Conservation (phyloP, 2,329 filamentous ascomycete species). For the Amauroascus niger region DNA sequence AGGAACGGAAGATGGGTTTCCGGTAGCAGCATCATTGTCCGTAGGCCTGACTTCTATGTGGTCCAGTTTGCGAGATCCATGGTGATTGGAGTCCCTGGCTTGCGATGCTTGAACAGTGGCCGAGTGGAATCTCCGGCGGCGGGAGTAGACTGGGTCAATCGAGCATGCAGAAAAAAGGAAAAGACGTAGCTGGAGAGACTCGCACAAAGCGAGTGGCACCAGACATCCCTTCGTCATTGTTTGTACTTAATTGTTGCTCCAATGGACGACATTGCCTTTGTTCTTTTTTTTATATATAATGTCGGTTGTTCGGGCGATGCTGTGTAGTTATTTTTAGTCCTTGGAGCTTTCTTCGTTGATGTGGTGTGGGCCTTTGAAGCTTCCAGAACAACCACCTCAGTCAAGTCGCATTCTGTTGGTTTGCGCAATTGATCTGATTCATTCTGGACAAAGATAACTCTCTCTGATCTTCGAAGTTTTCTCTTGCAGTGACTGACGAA, state of each 20-base stretch:
- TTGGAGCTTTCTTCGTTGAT: too few species aligned
- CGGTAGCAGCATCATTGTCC: neutral
- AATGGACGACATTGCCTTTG: neutral
- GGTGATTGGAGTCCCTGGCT: neutral
- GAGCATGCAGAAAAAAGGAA: neutral
- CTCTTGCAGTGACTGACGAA: neutral
- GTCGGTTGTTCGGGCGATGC: too few species aligned
- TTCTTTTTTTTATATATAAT: too few species aligned
- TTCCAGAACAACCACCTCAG: too few species aligned
- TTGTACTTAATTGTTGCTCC: neutral
- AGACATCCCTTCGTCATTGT: slow-evolving; percentile 5
- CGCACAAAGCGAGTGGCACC: neutral
- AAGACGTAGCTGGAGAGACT: neutral
- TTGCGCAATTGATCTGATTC: neutral
- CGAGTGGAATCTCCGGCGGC: neutral
- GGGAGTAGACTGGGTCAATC: neutral
- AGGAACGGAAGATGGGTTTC: neutral
- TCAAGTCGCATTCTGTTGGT: neutral
- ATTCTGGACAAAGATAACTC: too few species aligned
- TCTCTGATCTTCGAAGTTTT: too few species aligned
- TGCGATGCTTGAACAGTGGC: neutral
- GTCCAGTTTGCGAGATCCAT: neutral
- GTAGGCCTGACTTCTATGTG: neutral
- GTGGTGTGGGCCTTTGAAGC: too few species aligned
- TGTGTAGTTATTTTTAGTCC: too few species aligned